phyloP scores from a whole-genome alignment of 768 basidiomycete species.

The Leccinum incarnatum region DNA sequence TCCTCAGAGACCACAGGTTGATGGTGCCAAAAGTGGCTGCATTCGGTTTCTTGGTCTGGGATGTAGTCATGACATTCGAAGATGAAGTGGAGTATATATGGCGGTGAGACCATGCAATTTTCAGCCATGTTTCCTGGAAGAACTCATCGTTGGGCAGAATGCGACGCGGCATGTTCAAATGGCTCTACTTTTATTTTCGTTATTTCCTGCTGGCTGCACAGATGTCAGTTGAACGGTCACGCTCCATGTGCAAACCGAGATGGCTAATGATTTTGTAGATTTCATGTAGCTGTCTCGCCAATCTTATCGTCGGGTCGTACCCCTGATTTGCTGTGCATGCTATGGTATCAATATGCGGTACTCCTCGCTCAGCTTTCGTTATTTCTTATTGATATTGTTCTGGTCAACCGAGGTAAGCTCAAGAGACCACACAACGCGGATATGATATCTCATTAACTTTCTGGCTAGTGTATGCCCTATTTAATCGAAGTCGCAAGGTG shows the following conservation, averaged over 20 bases:
- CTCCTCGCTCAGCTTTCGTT: conserved; percentile 7
- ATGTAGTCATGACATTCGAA: conserved; percentile 25
- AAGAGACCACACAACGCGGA: neutral
- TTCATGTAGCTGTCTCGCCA: conserved; percentile 7
- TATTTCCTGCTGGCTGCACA: conserved; percentile 14
- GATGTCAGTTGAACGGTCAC: conserved; percentile 6
- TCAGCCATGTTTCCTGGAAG: neutral
- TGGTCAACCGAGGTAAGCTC: conserved; percentile 26
- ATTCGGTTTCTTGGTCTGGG: conserved; percentile 27
- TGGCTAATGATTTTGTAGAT: conserved; percentile 2
- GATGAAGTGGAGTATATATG: conserved; percentile 32
- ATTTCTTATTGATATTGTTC: conserved; percentile 20
- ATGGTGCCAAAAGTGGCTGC: conserved; percentile 24
- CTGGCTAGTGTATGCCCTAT: conserved; percentile 25
- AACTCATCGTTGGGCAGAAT: conserved; percentile 9
- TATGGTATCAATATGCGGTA: conserved; percentile 12
- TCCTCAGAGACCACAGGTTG: neutral
- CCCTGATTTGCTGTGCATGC: conserved; percentile 9
- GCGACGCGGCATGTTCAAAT: conserved; percentile 10
- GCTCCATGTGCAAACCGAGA: neutral
- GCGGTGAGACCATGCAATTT: conserved; percentile 20
- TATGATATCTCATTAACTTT: neutral
- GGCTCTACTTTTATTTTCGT: conserved; percentile 20
- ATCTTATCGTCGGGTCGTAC: conserved; percentile 7
- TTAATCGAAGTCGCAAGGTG: conserved; percentile 34